A percentile compares a stretch with the other conserved stretches of the same genome.
These are phyloP conservation scores for Senecio squalidus DNA, from an alignment of 140 eudicot species.

Conservation along the genomic window DNA sequence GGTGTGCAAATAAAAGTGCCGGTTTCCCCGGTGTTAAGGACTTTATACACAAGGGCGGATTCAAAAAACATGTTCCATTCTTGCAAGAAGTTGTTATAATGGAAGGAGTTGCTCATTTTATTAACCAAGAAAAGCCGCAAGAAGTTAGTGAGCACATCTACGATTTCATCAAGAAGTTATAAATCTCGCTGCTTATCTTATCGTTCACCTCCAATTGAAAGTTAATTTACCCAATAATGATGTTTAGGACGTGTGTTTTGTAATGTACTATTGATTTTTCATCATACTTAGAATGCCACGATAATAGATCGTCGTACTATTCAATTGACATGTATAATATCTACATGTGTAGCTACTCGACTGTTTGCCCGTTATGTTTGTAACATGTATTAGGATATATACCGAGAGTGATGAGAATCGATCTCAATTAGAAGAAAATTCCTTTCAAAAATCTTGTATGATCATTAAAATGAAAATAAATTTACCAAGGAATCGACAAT, in stretches of 20 bases:
- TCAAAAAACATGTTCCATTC: conserved; percentile 65
- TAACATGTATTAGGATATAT: too few relatives aligned
- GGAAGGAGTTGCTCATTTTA: conserved; percentile 86
- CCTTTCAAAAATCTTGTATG: too few relatives aligned
- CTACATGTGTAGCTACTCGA: too few relatives aligned
- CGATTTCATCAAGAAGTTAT: conserved; percentile 68
- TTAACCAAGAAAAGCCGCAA: conserved; percentile 77
- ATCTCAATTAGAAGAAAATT: too few relatives aligned
- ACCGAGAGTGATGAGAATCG: too few relatives aligned
- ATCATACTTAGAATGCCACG: too few relatives aligned
- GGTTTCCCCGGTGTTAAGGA: conserved; percentile 72
- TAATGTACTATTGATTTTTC: not conserved
- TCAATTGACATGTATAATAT: too few relatives aligned
- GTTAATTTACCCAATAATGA: not conserved
- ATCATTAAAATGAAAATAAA: not conserved
- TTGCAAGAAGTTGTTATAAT: conserved; percentile 76
- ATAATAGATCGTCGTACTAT: too few relatives aligned
- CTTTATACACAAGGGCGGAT: conserved; percentile 69
- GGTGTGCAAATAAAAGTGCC: conserved; percentile 78
- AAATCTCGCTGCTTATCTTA: not conserved
- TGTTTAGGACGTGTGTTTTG: not conserved
- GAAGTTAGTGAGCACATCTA: conserved; percentile 53
- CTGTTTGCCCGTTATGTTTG: too few relatives aligned
- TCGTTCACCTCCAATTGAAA: not conserved
- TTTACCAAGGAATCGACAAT: not conserved